Evolutionary conservation across 805 yeast species (phyloP).

Genomic region (Lachancea kluyveri): DNA sequence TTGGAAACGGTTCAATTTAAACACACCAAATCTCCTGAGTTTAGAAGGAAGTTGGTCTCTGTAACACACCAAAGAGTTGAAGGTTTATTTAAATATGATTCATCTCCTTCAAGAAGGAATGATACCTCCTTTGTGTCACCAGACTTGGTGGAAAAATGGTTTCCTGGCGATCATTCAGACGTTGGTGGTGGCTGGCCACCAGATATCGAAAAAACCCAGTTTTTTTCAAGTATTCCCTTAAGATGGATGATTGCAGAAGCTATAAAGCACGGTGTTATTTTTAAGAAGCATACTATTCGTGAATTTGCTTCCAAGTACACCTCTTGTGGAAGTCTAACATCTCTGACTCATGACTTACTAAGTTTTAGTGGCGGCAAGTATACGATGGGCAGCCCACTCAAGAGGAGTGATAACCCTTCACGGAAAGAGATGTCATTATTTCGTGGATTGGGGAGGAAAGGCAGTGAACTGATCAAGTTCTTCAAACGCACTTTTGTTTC

Average conservation of each 20-base stretch:
- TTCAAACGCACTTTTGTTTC: too few relatives aligned
- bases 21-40: neutral
- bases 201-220: conserved; percentile 33
- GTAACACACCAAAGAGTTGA: conserved; percentile 8
- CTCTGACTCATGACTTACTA: conserved; percentile 48
- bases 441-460: too few relatives aligned
- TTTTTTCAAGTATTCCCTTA: conserved; percentile 45
- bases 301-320: conserved; percentile 38
- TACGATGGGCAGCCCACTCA: too few relatives aligned
- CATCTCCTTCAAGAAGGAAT: conserved; percentile 2
- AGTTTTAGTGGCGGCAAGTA: conserved; percentile 25
- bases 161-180: conserved; percentile 66
- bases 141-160: conserved; percentile 47
- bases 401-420: too few relatives aligned
- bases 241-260: conserved; percentile 60
- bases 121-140: too few relatives aligned
- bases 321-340: conserved; percentile 36
- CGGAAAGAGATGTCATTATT: too few relatives aligned
- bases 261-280: conserved; percentile 41
- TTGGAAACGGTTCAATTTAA: too few relatives aligned
- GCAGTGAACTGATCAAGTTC: too few relatives aligned
- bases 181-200: conserved; percentile 62
- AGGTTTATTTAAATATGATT: conserved; percentile 7
- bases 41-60: conserved; percentile 3
- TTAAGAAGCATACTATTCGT: conserved; percentile 36